Evolutionary conservation across 805 yeast species (phyloP).

Genomic region (Dipodascopsis uninucleata): DNA sequence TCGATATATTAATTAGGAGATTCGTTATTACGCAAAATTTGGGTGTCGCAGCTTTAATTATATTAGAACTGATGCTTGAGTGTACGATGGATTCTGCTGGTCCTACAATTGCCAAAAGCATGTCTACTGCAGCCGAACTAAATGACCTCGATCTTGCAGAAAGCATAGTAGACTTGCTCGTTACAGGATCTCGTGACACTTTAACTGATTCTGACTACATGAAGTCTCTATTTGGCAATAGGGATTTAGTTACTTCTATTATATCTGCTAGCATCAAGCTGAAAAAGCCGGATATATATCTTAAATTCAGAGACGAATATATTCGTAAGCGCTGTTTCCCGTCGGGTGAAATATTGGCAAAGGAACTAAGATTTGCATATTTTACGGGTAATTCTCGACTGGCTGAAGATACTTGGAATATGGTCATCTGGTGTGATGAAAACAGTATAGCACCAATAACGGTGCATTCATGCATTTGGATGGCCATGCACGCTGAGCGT

Average conservation of each 20-base stretch:
- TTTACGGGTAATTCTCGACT: slow-evolving; percentile 3
- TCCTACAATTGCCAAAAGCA: slow-evolving; percentile 4
- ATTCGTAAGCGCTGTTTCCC: slow-evolving; percentile 9
- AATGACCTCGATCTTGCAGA: slow-evolving; percentile 5
- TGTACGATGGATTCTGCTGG: slow-evolving; percentile 1
- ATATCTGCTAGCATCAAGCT: slow-evolving; percentile 15
- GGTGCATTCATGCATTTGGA: slow-evolving; percentile 11
- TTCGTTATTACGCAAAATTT: slow-evolving; percentile 19
- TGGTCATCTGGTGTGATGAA: slow-evolving; percentile 4
- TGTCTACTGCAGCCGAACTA: slow-evolving; percentile 8
- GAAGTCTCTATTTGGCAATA: slow-evolving; percentile 11
- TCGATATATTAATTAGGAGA: slow-evolving; percentile 29
- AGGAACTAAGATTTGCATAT: slow-evolving; percentile 19
- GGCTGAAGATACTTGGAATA: slow-evolving; percentile 12
- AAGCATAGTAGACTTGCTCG: slow-evolving; percentile 6
- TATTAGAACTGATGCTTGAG: slow-evolving; percentile 13
- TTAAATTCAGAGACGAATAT: slow-evolving; percentile 11
- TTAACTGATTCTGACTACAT: too few relatives aligned
- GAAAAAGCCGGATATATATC: slow-evolving; percentile 6
- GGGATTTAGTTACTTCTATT: slow-evolving; percentile 7
- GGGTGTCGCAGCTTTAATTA: slow-evolving; percentile 16
- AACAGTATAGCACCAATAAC: background rate
- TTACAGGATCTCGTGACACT: too few relatives aligned
- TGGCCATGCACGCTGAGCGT: slow-evolving; percentile 8
- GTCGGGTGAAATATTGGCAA: slow-evolving; percentile 4